phyloP scores from a whole-genome alignment of 441 rosid species.

The Pelargonium citronellum region DNA sequence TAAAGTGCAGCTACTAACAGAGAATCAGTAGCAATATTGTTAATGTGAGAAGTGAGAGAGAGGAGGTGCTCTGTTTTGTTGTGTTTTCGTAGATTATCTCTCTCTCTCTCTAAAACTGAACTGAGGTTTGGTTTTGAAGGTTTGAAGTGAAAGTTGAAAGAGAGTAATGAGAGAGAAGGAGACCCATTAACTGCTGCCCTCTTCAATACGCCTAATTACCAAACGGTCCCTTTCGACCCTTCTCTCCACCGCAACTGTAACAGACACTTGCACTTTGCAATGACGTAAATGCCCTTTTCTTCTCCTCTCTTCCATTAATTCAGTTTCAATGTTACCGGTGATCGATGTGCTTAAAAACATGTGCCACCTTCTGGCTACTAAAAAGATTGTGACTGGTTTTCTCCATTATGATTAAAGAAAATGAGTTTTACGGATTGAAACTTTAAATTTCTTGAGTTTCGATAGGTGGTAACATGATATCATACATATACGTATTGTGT shows the following conservation, averaged over 20 bases:
- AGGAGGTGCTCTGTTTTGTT: neutral
- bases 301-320: too few species aligned
- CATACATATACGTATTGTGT: too few species aligned
- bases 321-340: too few species aligned
- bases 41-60: too few species aligned
- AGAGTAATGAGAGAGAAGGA: neutral
- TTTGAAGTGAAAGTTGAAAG: neutral
- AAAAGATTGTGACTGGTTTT: too few species aligned
- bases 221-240: neutral
- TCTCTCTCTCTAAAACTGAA: neutral
- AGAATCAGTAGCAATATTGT: too few species aligned
- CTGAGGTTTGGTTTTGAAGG: neutral
- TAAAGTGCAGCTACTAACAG: neutral
- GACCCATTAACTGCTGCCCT: slow-evolving; percentile 7
- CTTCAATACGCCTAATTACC: neutral
- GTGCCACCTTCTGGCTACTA: too few species aligned
- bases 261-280: neutral
- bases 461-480: too few species aligned
- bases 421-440: too few species aligned
- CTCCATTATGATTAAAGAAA: too few species aligned
- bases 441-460: too few species aligned
- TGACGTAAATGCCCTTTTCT: neutral
- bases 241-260: neutral
- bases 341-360: too few species aligned
- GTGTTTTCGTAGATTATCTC: neutral